Conservation (phyloP, 2,329 filamentous ascomycete species). For the Neophaeococcomyces mojaviensis region DNA sequence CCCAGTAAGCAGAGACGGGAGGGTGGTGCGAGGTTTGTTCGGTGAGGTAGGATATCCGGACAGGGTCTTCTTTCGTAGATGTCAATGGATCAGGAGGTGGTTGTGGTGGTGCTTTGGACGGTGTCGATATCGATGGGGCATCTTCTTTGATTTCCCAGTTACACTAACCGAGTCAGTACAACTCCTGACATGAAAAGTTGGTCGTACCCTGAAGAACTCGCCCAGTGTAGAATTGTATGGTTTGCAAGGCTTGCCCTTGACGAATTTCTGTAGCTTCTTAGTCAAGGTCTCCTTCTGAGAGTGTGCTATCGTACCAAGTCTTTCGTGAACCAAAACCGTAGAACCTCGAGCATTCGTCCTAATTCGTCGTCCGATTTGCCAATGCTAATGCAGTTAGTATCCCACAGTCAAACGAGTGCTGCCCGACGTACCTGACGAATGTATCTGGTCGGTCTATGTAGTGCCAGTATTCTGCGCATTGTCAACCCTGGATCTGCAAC, state of each 20-base stretch:
- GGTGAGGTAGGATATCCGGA: constrained; percentile 87
- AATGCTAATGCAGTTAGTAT: constrained; percentile 47
- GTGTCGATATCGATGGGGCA: constrained; percentile 52
- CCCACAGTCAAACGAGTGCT: constrained; percentile 12
- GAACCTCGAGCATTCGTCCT: constrained; percentile 87
- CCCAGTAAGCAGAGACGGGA: constrained; percentile 90
- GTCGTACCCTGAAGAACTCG: constrained; percentile 84
- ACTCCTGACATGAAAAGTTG: background rate
- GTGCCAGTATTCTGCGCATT: constrained; percentile 79
- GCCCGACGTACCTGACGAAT: constrained; percentile 54
- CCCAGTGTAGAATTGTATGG: constrained; percentile 96
- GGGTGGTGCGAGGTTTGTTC: constrained; percentile 98
- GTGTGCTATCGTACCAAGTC: constrained; percentile 55
- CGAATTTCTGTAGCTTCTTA: constrained; percentile 64
- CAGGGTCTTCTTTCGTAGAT: constrained; percentile 34
- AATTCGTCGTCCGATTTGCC: constrained; percentile 86
- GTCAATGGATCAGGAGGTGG: constrained; percentile 29
- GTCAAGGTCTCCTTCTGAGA: constrained; percentile 7
- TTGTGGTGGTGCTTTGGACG: constrained; percentile 27
- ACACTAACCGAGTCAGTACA: constrained; percentile 49
- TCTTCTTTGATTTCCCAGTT: constrained; percentile 90
- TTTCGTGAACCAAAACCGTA: constrained; percentile 98
- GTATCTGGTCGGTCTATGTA: constrained; percentile 93
- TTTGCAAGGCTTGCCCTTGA: constrained; percentile 97
- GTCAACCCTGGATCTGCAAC: constrained; percentile 10